These are phyloP conservation scores for Begonia masoniana DNA, from an alignment of 306 rosid species.

Conservation along the genomic window DNA sequence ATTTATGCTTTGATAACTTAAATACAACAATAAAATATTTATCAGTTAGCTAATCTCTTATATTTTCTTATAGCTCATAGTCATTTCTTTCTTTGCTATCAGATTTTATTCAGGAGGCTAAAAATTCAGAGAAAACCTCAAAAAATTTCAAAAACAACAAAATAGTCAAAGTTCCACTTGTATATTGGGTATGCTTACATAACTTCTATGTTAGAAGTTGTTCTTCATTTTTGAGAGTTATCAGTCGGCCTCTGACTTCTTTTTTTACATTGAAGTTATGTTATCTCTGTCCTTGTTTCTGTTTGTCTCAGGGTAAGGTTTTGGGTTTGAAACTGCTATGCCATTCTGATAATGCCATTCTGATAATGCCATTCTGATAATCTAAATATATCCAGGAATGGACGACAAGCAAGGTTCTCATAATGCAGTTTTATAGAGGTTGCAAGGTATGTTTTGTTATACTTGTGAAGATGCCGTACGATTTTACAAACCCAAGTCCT, in stretches of 20 bases:
- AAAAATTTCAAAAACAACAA: constrained; percentile 49
- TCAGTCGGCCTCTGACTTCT: not conserved
- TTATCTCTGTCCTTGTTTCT: not conserved
- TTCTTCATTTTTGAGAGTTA: constrained; percentile 3
- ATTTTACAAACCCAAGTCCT: not conserved
- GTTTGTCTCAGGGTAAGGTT: constrained; percentile 1
- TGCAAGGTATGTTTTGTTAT: constrained; percentile 38
- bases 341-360: constrained; percentile 12
- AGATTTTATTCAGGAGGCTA: constrained; percentile 86
- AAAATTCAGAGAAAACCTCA: constrained; percentile 75
- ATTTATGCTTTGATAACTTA: no score
- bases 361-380: constrained; percentile 13
- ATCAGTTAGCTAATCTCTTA: no score
- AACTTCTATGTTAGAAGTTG: not conserved
- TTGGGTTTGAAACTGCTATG: not conserved
- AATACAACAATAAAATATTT: no score
- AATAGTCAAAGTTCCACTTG: constrained; percentile 54
- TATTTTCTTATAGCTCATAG: not conserved
- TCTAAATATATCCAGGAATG: constrained; percentile 41
- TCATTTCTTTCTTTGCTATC: constrained; percentile 15
- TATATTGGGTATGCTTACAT: constrained; percentile 62
- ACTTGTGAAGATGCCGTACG: constrained; percentile 8
- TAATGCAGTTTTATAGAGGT: constrained; percentile 69
- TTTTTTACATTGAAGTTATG: not conserved
- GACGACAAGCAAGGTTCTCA: constrained; percentile 64